These are phyloP conservation scores for Aspergillus hortae DNA, from an alignment of 2,329 filamentous ascomycete genomes.

Conservation along the genomic window DNA sequence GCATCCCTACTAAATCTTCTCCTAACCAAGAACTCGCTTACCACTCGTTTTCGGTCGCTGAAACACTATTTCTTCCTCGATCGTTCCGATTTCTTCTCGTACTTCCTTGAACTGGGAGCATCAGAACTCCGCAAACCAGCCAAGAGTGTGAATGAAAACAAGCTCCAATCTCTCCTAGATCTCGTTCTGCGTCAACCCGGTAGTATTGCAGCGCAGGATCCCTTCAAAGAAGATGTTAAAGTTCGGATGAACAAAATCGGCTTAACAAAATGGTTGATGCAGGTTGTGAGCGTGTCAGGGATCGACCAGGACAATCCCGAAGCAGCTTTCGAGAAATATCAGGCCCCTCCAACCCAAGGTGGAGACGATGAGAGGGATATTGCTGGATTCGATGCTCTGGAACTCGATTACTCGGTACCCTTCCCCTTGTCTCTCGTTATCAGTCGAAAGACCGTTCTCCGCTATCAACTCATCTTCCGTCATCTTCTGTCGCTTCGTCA, in stretches of 20 bases:
- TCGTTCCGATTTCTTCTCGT: conserved; percentile 95
- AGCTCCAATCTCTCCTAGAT: conserved; percentile 93
- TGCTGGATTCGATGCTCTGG: conserved; percentile 83
- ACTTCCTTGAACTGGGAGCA: conserved; percentile 88
- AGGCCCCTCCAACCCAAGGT: conserved; percentile 64
- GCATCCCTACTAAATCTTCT: conserved; percentile 86
- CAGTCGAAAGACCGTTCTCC: conserved; percentile 91
- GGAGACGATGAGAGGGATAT: conserved; percentile 78
- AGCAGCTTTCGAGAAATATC: conserved; percentile 64
- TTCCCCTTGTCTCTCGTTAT: conserved; percentile 96
- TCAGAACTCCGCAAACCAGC: conserved; percentile 89
- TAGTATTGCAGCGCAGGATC: conserved; percentile 87
- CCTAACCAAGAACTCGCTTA: conserved; percentile 86
- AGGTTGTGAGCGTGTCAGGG: conserved; percentile 93
- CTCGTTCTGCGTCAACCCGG: conserved; percentile 94
- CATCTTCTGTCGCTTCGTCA: conserved; percentile 88
- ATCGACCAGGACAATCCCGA: conserved; percentile 76
- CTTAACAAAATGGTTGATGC: conserved; percentile 88
- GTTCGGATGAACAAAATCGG: conserved; percentile 95
- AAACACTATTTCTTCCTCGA: conserved; percentile 99
- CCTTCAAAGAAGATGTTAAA: conserved; percentile 97
- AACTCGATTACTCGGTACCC: conserved; percentile 89
- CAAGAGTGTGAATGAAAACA: conserved; percentile 83
- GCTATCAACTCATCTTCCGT: conserved; percentile 93
- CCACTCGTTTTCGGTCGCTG: conserved; percentile 78